These are phyloP conservation scores for Boechera stricta DNA, from an alignment of 345 rosid genomes.

Conservation along the genomic window DNA sequence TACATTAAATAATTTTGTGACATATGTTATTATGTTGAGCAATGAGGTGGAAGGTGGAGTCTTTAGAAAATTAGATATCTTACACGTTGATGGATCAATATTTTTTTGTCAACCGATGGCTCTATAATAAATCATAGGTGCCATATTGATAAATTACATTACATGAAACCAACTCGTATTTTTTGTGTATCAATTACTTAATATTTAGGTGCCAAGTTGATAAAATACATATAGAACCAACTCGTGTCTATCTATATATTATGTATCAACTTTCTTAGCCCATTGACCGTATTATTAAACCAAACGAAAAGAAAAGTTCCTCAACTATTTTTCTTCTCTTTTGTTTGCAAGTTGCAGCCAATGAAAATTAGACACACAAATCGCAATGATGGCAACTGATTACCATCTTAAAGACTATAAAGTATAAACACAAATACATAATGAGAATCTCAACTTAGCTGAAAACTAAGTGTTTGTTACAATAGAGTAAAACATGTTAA, in stretches of 20 bases:
- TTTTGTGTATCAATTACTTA: constrained; percentile 4
- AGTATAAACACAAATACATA: neutral
- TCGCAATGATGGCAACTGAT: constrained; percentile 16
- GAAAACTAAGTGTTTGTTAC: neutral
- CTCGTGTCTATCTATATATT: neutral
- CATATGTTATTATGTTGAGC: constrained; percentile 20
- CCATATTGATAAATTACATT: neutral
- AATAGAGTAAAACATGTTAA: neutral
- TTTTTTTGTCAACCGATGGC: neutral
- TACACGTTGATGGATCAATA: constrained; percentile 23
- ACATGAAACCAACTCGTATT: constrained; percentile 15
- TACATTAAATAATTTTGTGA: constrained; percentile 7
- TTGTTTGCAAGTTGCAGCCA: neutral
- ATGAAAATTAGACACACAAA: neutral
- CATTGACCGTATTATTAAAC: neutral
- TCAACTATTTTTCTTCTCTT: constrained; percentile 6
- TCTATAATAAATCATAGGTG: constrained; percentile 8
- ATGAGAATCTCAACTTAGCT: constrained; percentile 4
- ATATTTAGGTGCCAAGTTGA: neutral
- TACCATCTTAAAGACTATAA: neutral
- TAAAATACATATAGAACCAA: constrained; percentile 9
- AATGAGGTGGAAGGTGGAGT: constrained; percentile 31
- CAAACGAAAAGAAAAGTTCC: neutral
- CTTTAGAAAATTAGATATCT: constrained; percentile 4
- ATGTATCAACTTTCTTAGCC: neutral